Conservation (phyloP, 2,329 filamentous ascomycete species). For the Beauveria scarabaeidicola region DNA sequence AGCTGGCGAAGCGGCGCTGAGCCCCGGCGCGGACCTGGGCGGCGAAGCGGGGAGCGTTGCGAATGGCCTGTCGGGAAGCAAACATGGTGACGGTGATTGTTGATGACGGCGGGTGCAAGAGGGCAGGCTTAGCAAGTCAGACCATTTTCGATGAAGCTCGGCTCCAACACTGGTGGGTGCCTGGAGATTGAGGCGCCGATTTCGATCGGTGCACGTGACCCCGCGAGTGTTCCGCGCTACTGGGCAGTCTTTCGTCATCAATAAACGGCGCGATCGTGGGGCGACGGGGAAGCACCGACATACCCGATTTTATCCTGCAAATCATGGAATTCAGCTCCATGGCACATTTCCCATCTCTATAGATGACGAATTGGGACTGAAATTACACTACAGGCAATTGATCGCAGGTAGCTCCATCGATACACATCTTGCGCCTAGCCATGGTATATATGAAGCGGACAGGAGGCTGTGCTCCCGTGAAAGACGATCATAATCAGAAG, state of each 20-base stretch:
- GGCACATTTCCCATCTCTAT: not conserved
- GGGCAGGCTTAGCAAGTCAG: slow-evolving; percentile 24
- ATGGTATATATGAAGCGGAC: not conserved
- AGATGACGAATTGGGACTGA: not conserved
- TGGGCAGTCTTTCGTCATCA: not conserved
- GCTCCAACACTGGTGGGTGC: slow-evolving; percentile 18
- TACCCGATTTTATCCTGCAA: not conserved
- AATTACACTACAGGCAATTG: not conserved
- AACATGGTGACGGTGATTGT: slow-evolving; percentile 44
- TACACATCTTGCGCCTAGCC: not conserved
- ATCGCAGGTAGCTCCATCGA: not conserved
- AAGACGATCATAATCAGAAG: not conserved
- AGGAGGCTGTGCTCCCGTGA: not conserved
- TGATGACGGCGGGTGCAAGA: slow-evolving; percentile 19
- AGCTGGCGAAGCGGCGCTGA: slow-evolving; percentile 66
- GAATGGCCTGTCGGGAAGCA: slow-evolving; percentile 52
- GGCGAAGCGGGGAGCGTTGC: slow-evolving; percentile 53
- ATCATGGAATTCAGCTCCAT: not conserved
- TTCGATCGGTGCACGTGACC: slow-evolving; percentile 8
- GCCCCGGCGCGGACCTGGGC: slow-evolving; percentile 50
- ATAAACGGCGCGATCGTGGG: slow-evolving; percentile 9
- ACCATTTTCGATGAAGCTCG: slow-evolving; percentile 26
- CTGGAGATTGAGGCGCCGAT: slow-evolving; percentile 10
- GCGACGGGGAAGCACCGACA: not conserved
- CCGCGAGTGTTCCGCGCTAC: slow-evolving; percentile 7